phyloP scores from a whole-genome alignment of 1,139 yeast species.

The Entelexis sorbosivorans region DNA sequence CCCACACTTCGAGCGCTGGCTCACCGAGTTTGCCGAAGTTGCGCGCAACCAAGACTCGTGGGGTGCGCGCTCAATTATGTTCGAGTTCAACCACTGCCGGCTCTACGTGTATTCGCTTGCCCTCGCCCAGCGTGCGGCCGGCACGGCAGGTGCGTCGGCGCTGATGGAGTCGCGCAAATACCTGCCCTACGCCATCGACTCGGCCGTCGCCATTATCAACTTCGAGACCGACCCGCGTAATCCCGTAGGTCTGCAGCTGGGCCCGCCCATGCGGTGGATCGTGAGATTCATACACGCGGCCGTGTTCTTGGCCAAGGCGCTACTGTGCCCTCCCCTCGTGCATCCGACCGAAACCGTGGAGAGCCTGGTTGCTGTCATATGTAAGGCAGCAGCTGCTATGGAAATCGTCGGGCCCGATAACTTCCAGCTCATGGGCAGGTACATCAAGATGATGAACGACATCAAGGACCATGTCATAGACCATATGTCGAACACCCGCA shows the following conservation, averaged over 20 bases:
- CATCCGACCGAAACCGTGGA: constrained; percentile 41
- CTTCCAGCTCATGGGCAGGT: constrained; percentile 16
- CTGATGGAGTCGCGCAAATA: constrained; percentile 32
- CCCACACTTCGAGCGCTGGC: constrained; percentile 73
- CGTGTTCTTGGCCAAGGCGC: constrained; percentile 64
- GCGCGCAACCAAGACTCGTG: constrained; percentile 38
- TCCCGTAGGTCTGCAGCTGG: constrained; percentile 47
- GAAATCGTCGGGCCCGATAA: constrained; percentile 10
- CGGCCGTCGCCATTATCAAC: constrained; percentile 70
- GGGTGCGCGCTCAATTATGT: constrained; percentile 44
- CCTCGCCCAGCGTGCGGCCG: constrained; percentile 27
- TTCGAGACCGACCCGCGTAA: constrained; percentile 59
- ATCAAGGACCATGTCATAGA: constrained; percentile 7
- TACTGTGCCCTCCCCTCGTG: constrained; percentile 29
- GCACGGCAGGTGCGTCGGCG: not conserved
- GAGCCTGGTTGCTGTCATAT: constrained; percentile 57
- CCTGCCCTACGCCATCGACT: constrained; percentile 68
- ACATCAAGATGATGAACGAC: constrained; percentile 3
- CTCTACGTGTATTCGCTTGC: constrained; percentile 77
- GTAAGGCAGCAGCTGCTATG: constrained; percentile 69
- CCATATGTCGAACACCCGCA: not conserved
- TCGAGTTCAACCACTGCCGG: constrained; percentile 77
- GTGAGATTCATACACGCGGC: constrained; percentile 82
- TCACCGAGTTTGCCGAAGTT: constrained; percentile 46
- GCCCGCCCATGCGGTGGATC: constrained; percentile 87